phyloP scores from a whole-genome alignment of 495 filamentous ascomycete genomes.

The Aspergillus olivimuriae region DNA sequence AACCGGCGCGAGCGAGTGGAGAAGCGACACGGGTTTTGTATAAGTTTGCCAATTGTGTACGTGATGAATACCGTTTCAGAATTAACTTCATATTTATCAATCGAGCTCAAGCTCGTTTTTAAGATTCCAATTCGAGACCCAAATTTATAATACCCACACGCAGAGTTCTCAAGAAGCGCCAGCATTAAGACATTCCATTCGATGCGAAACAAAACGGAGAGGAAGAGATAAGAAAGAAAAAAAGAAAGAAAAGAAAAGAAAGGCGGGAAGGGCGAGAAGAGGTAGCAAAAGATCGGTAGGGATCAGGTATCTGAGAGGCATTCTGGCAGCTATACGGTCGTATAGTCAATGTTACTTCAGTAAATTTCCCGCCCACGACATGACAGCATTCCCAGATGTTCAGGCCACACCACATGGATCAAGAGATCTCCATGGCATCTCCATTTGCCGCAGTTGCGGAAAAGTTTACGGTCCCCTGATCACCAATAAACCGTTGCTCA shows the following conservation, averaged over 20 bases:
- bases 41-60: slow-evolving; percentile 25
- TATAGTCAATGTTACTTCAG: slow-evolving; percentile 5
- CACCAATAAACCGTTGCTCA: slow-evolving; percentile 88
- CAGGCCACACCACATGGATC: too few species aligned
- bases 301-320: too few species aligned
- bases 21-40: slow-evolving; percentile 52
- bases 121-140: slow-evolving; percentile 23
- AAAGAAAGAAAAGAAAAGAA: slow-evolving; percentile 16
- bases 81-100: slow-evolving; percentile 15
- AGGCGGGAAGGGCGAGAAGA: slow-evolving; percentile 13
- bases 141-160: slow-evolving; percentile 19
- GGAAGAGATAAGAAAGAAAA: slow-evolving; percentile 14
- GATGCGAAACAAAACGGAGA: slow-evolving; percentile 27
- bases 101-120: slow-evolving; percentile 7
- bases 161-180: slow-evolving; percentile 31
- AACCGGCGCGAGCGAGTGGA: slow-evolving; percentile 58
- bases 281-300: too few species aligned
- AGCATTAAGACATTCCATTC: slow-evolving; percentile 42
- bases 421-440: slow-evolving; percentile 81
- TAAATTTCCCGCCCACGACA: slow-evolving; percentile 15
- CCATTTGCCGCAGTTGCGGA: slow-evolving; percentile 57
- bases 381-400: too few species aligned
- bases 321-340: slow-evolving; percentile 6
- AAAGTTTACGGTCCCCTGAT: slow-evolving; percentile 73
- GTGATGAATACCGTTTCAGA: too few species aligned